Conservation (phyloP, 768 basidiomycete genomes). For the Pholiota conissans region DNA sequence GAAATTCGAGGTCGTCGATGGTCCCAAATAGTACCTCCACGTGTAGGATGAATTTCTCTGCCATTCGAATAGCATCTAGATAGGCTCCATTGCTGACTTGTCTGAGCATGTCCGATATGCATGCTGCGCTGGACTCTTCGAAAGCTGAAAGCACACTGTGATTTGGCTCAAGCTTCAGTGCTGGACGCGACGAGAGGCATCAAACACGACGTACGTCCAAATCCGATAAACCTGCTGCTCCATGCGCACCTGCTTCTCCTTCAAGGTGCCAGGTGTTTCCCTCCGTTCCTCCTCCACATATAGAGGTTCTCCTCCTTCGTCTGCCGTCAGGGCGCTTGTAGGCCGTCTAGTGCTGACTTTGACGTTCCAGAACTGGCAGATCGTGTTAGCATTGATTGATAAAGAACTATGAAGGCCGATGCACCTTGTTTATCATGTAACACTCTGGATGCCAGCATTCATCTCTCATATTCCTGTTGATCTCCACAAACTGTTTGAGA, state of each 20-base stretch:
- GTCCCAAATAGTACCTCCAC: constrained; percentile 97
- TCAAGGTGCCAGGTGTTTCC: constrained; percentile 77
- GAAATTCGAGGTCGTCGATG: constrained; percentile 93
- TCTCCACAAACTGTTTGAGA: constrained; percentile 98
- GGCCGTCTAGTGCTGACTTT: constrained; percentile 82
- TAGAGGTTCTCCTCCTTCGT: constrained; percentile 49
- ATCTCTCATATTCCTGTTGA: constrained; percentile 96
- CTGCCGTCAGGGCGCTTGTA: constrained; percentile 54
- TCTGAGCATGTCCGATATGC: constrained; percentile 97
- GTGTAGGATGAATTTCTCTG: constrained; percentile 97
- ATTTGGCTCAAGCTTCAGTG: constrained; percentile 7
- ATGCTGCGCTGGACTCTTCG: constrained; percentile 98
- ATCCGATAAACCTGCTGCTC: constrained; percentile 98
- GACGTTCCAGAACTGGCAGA: constrained; percentile 94
- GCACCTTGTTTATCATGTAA: constrained; percentile 99
- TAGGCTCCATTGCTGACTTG: constrained; percentile 97
- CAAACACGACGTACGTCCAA: constrained; percentile 79
- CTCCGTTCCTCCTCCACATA: constrained; percentile 77
- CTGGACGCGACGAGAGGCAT: background rate
- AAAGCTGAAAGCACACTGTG: constrained; percentile 90
- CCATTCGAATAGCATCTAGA: constrained; percentile 96
- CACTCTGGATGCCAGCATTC: constrained; percentile 99
- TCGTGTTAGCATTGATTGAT: background rate
- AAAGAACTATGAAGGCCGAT: background rate
- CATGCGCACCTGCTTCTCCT: constrained; percentile 91